Conservation (phyloP, 305 asterid species). For the Euphrasia arctica region DNA sequence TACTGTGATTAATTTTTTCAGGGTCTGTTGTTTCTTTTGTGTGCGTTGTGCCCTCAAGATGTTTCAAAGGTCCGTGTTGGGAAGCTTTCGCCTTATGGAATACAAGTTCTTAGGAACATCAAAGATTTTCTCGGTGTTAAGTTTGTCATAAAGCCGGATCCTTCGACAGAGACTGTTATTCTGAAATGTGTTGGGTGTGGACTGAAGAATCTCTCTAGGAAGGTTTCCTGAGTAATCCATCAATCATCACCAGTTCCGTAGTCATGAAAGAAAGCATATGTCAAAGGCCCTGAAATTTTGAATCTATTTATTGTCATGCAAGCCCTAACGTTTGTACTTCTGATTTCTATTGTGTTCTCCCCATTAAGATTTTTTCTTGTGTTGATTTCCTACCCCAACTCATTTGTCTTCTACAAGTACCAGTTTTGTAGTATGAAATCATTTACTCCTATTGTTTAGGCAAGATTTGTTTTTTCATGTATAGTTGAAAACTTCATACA, state of each 20-base stretch:
- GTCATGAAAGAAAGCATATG: too few species aligned
- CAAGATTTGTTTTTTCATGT: too few species aligned
- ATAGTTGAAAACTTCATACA: too few species aligned
- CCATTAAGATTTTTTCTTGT: too few species aligned
- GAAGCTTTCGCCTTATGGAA: conserved; percentile 72
- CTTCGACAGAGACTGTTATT: conserved; percentile 67
- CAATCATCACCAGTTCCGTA: not conserved
- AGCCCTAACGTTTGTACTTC: not conserved
- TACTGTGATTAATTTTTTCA: conserved; percentile 24
- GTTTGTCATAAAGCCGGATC: conserved; percentile 76
- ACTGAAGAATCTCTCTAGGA: conserved; percentile 79
- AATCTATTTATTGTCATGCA: too few species aligned
- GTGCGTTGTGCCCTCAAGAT: conserved; percentile 85
- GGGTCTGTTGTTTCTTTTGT: conserved; percentile 86
- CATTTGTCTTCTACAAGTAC: too few species aligned
- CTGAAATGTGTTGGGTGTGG: conserved; percentile 90
- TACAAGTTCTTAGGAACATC: conserved; percentile 69
- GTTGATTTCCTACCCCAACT: too few species aligned
- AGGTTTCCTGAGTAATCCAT: conserved; percentile 47
- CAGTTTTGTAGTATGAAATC: too few species aligned
- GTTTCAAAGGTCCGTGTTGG: conserved; percentile 90
- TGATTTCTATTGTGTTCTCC: too few species aligned
- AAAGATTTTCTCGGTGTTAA: conserved; percentile 71
- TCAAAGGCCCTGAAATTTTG: too few species aligned
- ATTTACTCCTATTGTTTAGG: too few species aligned